Evolutionary conservation across 2,329 filamentous ascomycete species (phyloP), one percentile per base, ranked within the genome.

Genomic region (Sporothrix inflata): DNA sequence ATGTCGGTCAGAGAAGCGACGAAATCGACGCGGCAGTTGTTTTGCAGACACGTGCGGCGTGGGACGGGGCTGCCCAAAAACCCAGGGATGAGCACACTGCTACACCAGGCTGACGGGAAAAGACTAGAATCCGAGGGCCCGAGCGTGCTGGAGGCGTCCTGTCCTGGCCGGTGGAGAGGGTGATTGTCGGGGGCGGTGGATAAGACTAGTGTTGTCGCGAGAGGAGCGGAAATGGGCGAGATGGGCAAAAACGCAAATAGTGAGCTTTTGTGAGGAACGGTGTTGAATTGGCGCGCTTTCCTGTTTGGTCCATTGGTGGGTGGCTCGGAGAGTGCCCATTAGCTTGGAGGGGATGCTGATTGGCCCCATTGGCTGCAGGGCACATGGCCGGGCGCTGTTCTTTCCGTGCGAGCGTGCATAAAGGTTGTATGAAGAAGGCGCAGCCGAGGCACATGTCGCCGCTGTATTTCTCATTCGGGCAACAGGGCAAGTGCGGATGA

Each of bases 61-160:
- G 38, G 60, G n/a, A 24, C 60, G n/a, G 16, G 24, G 38, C 8
- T 1, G 24, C 21, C 21, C 38, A 27, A 45, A 45, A 63, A 24
- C 8, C 19, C 27, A 30, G 1, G 19, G 19, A n/a, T 8, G 3
- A n/a, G 45, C 45, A 9, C 16, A 21, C 8, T 11, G n/a, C n/a
- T 9, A 40, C 19, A 40, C 57, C 34, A 63, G 34, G 60, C 60
- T 65, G 60, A 27, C 60, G 71, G 67, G 57, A 57, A 55, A 21
- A 57, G 67, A 49, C 19, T 47, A 40, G 57, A 72, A 60, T 67
- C 71, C 71, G 71, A 72, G 71, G 66, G 71, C 67, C 71, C 71
- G 71, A 72, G 60, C 38, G 34, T 24, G 45, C 45, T 55, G 47
- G n/a, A 30, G 27, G 30, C 6, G 30, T 34, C 30, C 30, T 34